phyloP scores from a whole-genome alignment of 371 early-diverging fungal genomes.

The Mucor plumbeus region DNA sequence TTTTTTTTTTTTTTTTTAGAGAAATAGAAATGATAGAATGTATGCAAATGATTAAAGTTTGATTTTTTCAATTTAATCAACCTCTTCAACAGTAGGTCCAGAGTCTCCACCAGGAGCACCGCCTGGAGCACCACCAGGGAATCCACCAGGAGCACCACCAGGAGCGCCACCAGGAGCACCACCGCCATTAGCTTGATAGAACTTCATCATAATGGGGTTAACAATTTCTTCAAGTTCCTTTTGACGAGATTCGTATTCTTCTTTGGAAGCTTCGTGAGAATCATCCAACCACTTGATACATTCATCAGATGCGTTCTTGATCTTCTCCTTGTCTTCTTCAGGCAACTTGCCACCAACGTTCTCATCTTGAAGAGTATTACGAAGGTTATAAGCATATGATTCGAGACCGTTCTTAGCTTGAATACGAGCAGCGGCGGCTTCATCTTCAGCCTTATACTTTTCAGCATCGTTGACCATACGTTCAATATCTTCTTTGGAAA shows the following conservation, averaged over 20 bases:
- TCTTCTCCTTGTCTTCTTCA: conserved; percentile 75
- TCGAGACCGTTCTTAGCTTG: conserved; percentile 87
- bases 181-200: conserved; percentile 63
- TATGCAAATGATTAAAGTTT: conserved; percentile 8
- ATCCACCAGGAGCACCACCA: conserved; percentile 66
- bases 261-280: conserved; percentile 86
- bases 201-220: conserved; percentile 87
- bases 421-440: conserved; percentile 81
- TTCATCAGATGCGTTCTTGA: conserved; percentile 81
- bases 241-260: conserved; percentile 86
- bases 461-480: conserved; percentile 91
- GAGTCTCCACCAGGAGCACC: conserved; percentile 65
- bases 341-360: conserved; percentile 72
- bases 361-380: conserved; percentile 82
- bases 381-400: conserved; percentile 84
- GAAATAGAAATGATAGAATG: background rate
- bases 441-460: conserved; percentile 88
- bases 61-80: conserved; percentile 39
- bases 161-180: conserved; percentile 66
- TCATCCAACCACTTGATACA: conserved; percentile 87
- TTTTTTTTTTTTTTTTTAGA: conserved; percentile 1
- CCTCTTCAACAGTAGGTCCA: conserved; percentile 56
- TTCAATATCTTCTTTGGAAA: conserved; percentile 89
- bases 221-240: conserved; percentile 88
- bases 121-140: conserved; percentile 81